Conservation (phyloP, 2,329 filamentous ascomycete genomes). For the Alternaria gaisen region DNA sequence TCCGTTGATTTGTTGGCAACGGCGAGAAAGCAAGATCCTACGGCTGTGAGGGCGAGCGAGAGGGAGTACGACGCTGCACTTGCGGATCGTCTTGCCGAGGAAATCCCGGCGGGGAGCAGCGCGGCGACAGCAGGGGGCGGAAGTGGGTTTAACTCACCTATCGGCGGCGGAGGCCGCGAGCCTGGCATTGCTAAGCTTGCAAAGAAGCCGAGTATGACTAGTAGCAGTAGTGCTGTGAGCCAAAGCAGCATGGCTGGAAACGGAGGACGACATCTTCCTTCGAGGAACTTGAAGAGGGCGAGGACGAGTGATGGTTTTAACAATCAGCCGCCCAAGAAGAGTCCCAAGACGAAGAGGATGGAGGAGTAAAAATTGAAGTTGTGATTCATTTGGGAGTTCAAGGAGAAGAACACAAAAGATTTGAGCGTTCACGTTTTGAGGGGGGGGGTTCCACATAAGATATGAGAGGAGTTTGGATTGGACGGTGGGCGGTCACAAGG, state of each 20-base stretch:
- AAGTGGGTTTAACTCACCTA: constrained; percentile 57
- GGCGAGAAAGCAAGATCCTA: constrained; percentile 55
- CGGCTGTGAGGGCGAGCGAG: constrained; percentile 52
- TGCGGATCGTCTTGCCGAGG: constrained; percentile 58
- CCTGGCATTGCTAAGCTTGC: no score
- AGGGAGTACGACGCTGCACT: constrained; percentile 59
- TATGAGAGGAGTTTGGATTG: neutral
- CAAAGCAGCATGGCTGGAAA: constrained; percentile 18
- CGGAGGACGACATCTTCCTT: no score
- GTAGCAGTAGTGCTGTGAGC: neutral
- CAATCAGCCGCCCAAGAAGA: constrained; percentile 2
- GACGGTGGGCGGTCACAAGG: neutral
- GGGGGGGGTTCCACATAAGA: no score
- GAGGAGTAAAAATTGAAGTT: neutral
- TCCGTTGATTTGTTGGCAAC: constrained; percentile 57
- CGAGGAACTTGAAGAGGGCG: constrained; percentile 24
- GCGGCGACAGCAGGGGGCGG: constrained; percentile 60
- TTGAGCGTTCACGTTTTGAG: no score
- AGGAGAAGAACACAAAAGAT: no score
- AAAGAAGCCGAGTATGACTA: neutral
- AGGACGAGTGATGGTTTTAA: constrained; percentile 23
- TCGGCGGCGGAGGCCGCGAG: no score
- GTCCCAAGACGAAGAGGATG: constrained; percentile 4
- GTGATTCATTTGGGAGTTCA: no score
- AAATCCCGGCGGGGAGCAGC: constrained; percentile 59